phyloP scores from a whole-genome alignment of 805 yeast genomes.

The Starmerella floricola region DNA sequence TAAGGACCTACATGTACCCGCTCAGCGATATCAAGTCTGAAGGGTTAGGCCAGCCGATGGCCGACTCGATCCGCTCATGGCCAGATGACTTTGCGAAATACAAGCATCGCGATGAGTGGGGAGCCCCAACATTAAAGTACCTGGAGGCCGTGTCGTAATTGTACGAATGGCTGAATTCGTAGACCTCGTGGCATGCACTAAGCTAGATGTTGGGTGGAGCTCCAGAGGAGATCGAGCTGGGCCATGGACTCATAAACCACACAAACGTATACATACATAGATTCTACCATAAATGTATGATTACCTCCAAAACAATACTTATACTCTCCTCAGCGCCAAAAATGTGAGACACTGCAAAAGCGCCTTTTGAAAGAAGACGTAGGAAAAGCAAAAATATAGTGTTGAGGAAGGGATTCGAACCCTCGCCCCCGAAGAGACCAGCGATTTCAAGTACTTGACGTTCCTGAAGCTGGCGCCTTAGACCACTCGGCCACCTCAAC shows the following conservation, averaged over 20 bases:
- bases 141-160: too few relatives aligned
- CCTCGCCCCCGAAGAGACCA: conserved; percentile 18
- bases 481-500: conserved; percentile 16
- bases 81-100: conserved; percentile 47
- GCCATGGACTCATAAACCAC: too few relatives aligned
- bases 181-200: not conserved
- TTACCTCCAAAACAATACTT: too few relatives aligned
- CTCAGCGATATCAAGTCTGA: conserved; percentile 37
- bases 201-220: too few relatives aligned
- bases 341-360: too few relatives aligned
- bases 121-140: conserved; percentile 24
- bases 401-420: conserved; percentile 18
- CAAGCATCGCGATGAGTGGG: conserved; percentile 58
- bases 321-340: too few relatives aligned
- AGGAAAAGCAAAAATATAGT: not conserved
- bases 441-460: conserved; percentile 1
- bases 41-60: conserved; percentile 40
- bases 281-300: too few relatives aligned
- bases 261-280: too few relatives aligned
- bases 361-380: too few relatives aligned
- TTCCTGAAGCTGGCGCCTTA: conserved; percentile 18
- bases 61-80: conserved; percentile 53
- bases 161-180: not conserved
- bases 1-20: conserved; percentile 49
- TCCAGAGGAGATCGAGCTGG: too few relatives aligned